Evolutionary conservation across 345 rosid genomes (phyloP).

Genomic region (Brassica nigra): DNA sequence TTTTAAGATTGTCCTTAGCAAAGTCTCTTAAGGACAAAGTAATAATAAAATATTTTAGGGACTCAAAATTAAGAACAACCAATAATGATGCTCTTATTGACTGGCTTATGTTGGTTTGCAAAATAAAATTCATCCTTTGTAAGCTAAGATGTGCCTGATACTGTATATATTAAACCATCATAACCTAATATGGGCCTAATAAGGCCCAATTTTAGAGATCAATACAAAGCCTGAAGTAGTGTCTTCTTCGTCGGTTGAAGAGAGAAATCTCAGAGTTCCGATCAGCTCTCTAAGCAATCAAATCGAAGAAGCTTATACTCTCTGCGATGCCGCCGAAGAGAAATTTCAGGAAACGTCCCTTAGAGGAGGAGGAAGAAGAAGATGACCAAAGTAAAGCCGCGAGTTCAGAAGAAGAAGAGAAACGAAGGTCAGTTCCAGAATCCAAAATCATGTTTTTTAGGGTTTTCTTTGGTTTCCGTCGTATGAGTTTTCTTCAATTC

Average conservation of each 20-base stretch:
- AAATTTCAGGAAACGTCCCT: constrained; percentile 70
- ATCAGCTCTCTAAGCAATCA: constrained; percentile 4
- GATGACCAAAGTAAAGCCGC: constrained; percentile 36
- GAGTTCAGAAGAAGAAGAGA: constrained; percentile 75
- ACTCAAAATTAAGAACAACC: too few relatives aligned
- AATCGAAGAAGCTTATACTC: background rate
- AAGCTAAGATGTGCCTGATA: background rate
- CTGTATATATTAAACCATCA: background rate
- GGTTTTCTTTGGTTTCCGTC: background rate
- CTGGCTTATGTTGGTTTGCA: background rate
- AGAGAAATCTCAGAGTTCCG: background rate
- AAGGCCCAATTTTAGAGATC: background rate
- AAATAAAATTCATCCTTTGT: background rate
- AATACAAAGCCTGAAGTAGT: background rate
- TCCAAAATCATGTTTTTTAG: constrained; percentile 1
- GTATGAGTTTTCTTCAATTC: background rate
- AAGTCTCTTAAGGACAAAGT: too few relatives aligned
- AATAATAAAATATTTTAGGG: too few relatives aligned
- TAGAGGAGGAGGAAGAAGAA: constrained; percentile 54
- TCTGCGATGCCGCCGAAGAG: constrained; percentile 48
- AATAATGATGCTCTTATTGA: background rate
- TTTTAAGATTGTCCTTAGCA: too few relatives aligned
- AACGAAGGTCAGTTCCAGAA: constrained; percentile 46
- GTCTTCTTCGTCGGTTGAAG: background rate
- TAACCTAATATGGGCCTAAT: background rate